Percentiles rank a stretch among this genome's conserved stretches.
phyloP scores from a whole-genome alignment of 768 basidiomycete genomes.

The Mycena filopes region DNA sequence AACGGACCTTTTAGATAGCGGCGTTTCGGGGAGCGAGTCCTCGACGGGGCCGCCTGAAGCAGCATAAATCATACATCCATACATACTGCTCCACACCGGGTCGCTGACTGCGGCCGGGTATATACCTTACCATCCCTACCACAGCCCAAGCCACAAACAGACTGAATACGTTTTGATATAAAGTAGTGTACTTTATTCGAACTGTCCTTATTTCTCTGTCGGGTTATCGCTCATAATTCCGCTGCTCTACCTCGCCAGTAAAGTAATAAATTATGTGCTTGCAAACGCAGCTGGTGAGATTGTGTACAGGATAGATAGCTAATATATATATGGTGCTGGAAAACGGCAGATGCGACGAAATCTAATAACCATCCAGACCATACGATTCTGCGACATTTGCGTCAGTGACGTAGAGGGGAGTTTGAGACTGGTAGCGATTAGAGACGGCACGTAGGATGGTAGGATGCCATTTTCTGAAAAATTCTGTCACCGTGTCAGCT shows the following conservation, averaged over 20 bases:
- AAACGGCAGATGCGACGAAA: no score
- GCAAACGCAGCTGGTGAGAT: background rate
- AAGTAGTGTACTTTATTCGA: slow-evolving; percentile 38
- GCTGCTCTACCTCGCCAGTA: no score
- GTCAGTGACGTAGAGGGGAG: slow-evolving; percentile 41
- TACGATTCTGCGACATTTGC: slow-evolving; percentile 24
- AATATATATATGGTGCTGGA: no score
- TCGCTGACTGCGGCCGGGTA: slow-evolving; percentile 15
- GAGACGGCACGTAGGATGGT: slow-evolving; percentile 71
- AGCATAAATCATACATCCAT: background rate
- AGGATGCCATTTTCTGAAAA: slow-evolving; percentile 83
- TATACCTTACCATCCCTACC: slow-evolving; percentile 18
- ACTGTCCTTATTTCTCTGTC: slow-evolving; percentile 22
- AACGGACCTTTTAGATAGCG: slow-evolving; percentile 26
- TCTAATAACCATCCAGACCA: slow-evolving; percentile 45
- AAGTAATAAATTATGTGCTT: slow-evolving; percentile 22
- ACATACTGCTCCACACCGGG: background rate
- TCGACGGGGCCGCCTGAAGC: background rate
- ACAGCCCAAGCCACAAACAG: background rate
- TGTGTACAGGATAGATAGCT: no score
- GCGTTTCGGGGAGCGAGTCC: background rate
- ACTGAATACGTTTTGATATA: slow-evolving; percentile 28
- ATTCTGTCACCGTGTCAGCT: slow-evolving; percentile 50
- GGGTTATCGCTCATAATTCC: no score
- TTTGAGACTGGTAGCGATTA: slow-evolving; percentile 53